Evolutionary conservation across 2,329 filamentous ascomycete species (phyloP).

Genomic region (Cercospora sp.): DNA sequence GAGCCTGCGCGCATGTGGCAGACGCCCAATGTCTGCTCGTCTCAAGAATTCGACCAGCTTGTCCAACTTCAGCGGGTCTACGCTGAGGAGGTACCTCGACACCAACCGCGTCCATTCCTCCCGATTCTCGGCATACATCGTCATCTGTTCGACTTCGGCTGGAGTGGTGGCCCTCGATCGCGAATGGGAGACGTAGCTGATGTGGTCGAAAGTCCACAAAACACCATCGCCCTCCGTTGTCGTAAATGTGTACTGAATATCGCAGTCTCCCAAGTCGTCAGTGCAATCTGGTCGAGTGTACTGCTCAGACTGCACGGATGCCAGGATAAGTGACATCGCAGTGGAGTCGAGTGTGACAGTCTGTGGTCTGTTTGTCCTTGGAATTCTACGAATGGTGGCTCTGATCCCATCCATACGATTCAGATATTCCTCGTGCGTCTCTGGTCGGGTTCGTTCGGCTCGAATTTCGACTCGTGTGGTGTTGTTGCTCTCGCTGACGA

Average conservation of each 20-base stretch:
- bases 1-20: not conserved
- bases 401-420: not conserved
- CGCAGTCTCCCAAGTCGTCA: not conserved
- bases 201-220: not conserved
- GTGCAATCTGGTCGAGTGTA: not conserved
- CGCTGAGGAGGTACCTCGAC: not conserved
- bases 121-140: not conserved
- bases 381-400: not conserved
- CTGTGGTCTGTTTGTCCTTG: not conserved
- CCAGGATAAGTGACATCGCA: not conserved
- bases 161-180: not conserved
- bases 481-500: not conserved
- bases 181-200: not conserved
- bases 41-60: not conserved
- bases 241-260: not conserved
- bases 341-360: not conserved
- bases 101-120: not conserved
- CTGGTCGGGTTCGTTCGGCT: not conserved
- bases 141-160: not conserved
- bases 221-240: not conserved
- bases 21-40: not conserved
- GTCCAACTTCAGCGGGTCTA: not conserved
- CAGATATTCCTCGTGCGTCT: not conserved
- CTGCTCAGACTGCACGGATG: not conserved
- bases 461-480: not conserved